Conservation (phyloP, 306 rosid genomes). For the Fagus sylvatica region DNA sequence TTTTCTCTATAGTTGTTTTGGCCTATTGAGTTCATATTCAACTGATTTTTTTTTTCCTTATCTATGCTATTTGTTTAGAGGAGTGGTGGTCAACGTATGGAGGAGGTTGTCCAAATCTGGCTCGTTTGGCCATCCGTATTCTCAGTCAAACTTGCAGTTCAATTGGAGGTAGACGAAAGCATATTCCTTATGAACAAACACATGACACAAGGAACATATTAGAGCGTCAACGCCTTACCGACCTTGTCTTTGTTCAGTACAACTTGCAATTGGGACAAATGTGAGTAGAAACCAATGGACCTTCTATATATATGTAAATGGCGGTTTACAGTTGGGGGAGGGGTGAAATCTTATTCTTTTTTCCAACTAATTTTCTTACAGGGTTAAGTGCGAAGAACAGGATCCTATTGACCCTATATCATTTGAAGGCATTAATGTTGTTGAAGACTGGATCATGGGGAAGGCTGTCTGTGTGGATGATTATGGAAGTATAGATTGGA, state of each 20-base stretch:
- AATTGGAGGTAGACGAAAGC: constrained; percentile 49
- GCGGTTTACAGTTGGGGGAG: constrained; percentile 18
- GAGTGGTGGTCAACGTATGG: constrained; percentile 99
- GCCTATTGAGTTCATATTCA: constrained; percentile 7
- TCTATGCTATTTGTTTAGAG: constrained; percentile 40
- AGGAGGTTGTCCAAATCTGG: constrained; percentile 84
- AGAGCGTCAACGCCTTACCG: constrained; percentile 76
- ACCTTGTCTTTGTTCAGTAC: constrained; percentile 72
- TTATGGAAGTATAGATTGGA: constrained; percentile 60
- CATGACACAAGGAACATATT: constrained; percentile 59
- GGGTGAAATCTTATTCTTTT: constrained; percentile 7
- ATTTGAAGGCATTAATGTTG: constrained; percentile 37
- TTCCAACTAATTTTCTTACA: constrained; percentile 38
- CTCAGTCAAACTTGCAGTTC: constrained; percentile 85
- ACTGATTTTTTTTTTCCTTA: constrained; percentile 20
- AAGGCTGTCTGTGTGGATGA: constrained; percentile 55
- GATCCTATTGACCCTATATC: constrained; percentile 67
- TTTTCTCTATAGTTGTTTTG: constrained; percentile 4
- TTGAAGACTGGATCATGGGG: constrained; percentile 73
- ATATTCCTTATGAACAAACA: constrained; percentile 54
- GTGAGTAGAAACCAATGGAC: constrained; percentile 31
- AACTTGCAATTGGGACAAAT: constrained; percentile 40
- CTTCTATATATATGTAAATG: constrained; percentile 13
- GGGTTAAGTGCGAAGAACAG: constrained; percentile 54
- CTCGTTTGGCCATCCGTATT: constrained; percentile 76